Percentiles rank a stretch among this genome's conserved stretches.
Evolutionary conservation across 306 rosid genomes (phyloP).

Genomic region (Rosa lucieae): DNA sequence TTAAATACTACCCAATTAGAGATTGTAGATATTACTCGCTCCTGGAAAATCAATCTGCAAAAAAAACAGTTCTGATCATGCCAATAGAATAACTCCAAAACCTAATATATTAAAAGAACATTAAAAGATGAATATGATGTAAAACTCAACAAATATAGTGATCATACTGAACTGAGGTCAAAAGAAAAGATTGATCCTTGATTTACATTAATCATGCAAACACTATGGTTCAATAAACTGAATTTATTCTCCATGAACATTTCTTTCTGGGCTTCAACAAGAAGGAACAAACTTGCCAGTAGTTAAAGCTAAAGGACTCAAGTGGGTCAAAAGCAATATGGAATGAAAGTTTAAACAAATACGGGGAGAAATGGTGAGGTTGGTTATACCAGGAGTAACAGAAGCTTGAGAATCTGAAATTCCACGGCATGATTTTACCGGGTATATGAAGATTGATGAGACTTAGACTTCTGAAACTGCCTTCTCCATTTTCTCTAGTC

Average conservation of each 20-base stretch:
- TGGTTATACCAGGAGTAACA: conserved; percentile 60
- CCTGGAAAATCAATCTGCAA: not conserved
- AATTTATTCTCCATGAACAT: not conserved
- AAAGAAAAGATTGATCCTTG: not conserved
- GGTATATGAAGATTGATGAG: conserved; percentile 62
- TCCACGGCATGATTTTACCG: conserved; percentile 86
- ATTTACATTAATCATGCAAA: not conserved
- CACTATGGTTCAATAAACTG: not conserved
- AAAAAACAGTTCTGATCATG: not conserved
- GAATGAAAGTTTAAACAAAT: not conserved
- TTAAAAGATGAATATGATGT: too few species aligned
- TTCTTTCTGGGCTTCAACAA: too few species aligned
- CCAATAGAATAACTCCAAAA: not conserved
- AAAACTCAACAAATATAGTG: not conserved
- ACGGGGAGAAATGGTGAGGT: not conserved
- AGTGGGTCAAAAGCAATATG: not conserved
- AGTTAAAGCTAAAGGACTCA: too few species aligned
- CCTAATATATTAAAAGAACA: not conserved
- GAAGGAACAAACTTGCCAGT: not conserved
- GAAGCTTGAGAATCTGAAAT: conserved; percentile 69
- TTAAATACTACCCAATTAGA: not conserved
- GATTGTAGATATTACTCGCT: not conserved
- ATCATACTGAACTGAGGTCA: not conserved
- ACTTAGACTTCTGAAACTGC: conserved; percentile 28
- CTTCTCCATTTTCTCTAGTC: conserved; percentile 5